These are phyloP conservation scores for Russula virescens DNA, from an alignment of 768 basidiomycete species.

Conservation along the genomic window DNA sequence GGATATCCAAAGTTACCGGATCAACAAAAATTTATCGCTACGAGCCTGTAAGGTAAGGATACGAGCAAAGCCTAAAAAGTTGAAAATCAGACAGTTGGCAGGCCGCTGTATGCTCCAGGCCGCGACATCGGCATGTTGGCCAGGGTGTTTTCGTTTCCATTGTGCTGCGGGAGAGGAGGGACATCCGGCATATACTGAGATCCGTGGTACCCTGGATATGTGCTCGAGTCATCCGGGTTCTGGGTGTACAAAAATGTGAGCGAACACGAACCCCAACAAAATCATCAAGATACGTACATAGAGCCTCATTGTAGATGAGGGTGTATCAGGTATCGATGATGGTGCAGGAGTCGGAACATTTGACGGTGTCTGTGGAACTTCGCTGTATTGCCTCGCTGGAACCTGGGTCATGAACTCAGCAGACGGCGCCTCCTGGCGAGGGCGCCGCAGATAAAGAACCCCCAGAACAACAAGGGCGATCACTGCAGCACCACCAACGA, in stretches of 20 bases:
- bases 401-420: no score
- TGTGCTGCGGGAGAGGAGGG: neutral
- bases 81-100: neutral
- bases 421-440: neutral
- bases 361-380: neutral
- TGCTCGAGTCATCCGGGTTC: conserved; percentile 12
- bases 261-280: no score
- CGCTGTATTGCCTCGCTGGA: no score
- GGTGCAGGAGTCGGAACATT: neutral
- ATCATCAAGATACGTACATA: neutral
- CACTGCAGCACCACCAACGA: neutral
- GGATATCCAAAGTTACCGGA: no score
- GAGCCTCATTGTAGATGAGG: neutral
- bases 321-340: neutral
- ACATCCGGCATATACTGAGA: neutral
- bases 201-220: conserved; percentile 2
- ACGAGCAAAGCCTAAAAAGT: no score
- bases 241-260: neutral
- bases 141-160: neutral
- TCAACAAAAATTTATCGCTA: no score
- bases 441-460: neutral
- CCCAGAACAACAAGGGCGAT: neutral
- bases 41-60: no score
- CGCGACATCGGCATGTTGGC: neutral
- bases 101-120: neutral